These are phyloP conservation scores for Fusarium nematophilum DNA, from an alignment of 2,329 filamentous ascomycete species.

Conservation along the genomic window DNA sequence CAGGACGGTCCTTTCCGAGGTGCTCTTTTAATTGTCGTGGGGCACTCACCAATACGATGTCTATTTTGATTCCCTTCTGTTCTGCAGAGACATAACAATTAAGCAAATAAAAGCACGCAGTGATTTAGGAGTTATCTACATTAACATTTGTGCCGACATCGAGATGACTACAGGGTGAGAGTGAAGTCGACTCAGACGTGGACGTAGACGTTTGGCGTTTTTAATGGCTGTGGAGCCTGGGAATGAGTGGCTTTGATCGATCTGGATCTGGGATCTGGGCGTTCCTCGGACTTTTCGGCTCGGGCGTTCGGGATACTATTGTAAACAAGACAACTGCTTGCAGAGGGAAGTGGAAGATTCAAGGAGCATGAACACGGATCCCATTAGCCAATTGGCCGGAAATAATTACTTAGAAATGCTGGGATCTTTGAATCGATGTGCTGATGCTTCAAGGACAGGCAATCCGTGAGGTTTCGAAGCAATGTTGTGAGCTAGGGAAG, in stretches of 20 bases:
- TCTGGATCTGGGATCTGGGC: neutral
- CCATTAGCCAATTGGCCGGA: too few relatives aligned
- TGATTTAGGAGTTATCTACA: neutral
- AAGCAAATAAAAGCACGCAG: constrained; percentile 24
- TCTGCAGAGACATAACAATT: constrained; percentile 9
- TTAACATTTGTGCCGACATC: neutral
- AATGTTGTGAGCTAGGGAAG: too few relatives aligned
- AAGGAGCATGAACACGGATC: neutral
- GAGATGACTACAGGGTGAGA: neutral
- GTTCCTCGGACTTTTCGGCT: constrained; percentile 39
- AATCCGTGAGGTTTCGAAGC: neutral
- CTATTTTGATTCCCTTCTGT: constrained; percentile 8
- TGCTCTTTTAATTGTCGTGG: constrained; percentile 6
- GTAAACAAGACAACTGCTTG: neutral
- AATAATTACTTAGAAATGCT: too few relatives aligned
- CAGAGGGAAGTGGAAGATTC: neutral
- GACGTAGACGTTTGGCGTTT: neutral
- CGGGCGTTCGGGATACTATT: constrained; percentile 32
- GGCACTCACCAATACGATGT: constrained; percentile 1
- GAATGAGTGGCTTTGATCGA: neutral
- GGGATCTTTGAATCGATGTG: neutral
- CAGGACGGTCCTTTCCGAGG: neutral
- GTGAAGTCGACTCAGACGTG: neutral
- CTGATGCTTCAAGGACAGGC: too few relatives aligned
- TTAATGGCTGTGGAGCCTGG: constrained; percentile 1